Evolutionary conservation across 371 early-diverging fungal genomes (phyloP).

Genomic region (Mucor sp.): DNA sequence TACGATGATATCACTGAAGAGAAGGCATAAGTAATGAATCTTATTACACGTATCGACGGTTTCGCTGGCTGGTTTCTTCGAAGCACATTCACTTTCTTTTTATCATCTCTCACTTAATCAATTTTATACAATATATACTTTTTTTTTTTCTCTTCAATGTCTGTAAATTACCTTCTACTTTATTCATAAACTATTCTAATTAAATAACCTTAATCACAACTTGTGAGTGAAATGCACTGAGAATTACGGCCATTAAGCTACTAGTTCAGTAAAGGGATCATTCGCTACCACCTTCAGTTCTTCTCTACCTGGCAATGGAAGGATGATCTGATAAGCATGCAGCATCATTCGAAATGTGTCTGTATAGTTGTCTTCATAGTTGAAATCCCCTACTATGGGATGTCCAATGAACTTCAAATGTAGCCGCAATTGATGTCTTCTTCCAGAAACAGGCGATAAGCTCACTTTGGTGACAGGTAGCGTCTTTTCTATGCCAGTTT

Average conservation of each 20-base stretch:
- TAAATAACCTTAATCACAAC: not conserved
- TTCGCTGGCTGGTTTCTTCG: not conserved
- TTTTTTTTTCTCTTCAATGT: not conserved
- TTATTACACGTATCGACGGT: not conserved
- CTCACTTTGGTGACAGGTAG: constrained; percentile 37
- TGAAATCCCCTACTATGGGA: constrained; percentile 66
- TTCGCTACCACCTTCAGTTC: constrained; percentile 13
- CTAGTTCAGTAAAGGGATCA: constrained; percentile 28
- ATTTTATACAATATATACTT: not conserved
- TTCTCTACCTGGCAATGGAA: constrained; percentile 24
- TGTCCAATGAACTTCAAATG: constrained; percentile 63
- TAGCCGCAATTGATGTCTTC: constrained; percentile 73
- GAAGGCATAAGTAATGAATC: not conserved
- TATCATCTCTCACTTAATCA: not conserved
- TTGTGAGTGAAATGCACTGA: not conserved
- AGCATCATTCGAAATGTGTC: constrained; percentile 51
- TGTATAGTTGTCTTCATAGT: constrained; percentile 45
- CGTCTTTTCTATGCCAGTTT: constrained; percentile 12
- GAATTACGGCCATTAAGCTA: not conserved
- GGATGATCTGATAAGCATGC: constrained; percentile 35
- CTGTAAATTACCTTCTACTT: too few relatives aligned
- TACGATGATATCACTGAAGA: constrained; percentile 2
- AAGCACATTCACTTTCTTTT: not conserved
- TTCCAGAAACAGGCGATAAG: constrained; percentile 62
- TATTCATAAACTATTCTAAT: not conserved